These are phyloP conservation scores for Drosera capensis DNA, from an alignment of 148 eudicot species.

Conservation along the genomic window DNA sequence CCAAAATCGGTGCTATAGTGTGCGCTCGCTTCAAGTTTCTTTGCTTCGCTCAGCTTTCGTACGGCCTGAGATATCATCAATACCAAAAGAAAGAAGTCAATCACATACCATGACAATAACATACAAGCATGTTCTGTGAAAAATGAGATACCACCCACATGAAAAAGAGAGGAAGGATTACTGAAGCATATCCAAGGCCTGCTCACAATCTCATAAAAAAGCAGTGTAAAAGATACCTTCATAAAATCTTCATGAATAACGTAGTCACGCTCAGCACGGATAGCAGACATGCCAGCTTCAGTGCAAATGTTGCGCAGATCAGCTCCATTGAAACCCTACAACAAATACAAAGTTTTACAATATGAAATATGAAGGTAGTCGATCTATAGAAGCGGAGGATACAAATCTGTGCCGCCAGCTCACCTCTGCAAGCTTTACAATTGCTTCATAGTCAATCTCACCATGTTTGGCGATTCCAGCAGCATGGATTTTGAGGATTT, in stretches of 20 bases:
- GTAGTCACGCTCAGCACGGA: conserved; percentile 95
- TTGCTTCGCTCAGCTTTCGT: conserved; percentile 75
- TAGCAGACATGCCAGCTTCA: conserved; percentile 94
- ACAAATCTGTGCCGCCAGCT: background rate
- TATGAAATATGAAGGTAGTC: background rate
- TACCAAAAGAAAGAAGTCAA: too few relatives aligned
- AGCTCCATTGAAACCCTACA: conserved; percentile 89
- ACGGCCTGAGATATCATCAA: conserved; percentile 67
- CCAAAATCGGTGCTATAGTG: conserved; percentile 30
- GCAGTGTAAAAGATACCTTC: conserved; percentile 32
- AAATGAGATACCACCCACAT: background rate
- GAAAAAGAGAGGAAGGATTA: background rate
- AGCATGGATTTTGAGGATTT: conserved; percentile 90
- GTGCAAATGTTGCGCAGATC: conserved; percentile 90
- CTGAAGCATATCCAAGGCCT: background rate
- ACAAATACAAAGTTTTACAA: background rate
- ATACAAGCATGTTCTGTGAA: background rate
- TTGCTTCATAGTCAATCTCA: conserved; percentile 97
- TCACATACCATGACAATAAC: background rate
- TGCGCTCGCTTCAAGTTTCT: conserved; percentile 83
- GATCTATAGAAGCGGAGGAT: too few relatives aligned
- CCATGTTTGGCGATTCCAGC: conserved; percentile 98
- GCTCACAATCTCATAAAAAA: background rate
- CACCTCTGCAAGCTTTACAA: conserved; percentile 95
- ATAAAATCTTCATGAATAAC: conserved; percentile 95